These are phyloP conservation scores for Metschnikowia arizonensis DNA, from an alignment of 805 yeast species.

Conservation along the genomic window DNA sequence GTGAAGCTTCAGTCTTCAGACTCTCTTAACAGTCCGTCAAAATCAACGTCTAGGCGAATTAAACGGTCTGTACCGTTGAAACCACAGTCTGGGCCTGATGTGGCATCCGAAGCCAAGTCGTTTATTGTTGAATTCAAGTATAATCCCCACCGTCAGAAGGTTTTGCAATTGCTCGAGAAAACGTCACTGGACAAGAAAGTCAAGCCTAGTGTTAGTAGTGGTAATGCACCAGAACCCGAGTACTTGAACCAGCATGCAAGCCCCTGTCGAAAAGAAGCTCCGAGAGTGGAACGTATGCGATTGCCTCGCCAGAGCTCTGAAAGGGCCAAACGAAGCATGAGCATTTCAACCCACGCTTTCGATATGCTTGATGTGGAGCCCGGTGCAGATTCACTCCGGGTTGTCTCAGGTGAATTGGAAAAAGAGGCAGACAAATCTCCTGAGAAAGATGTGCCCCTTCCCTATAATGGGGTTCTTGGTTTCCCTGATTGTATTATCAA, in stretches of 20 bases:
- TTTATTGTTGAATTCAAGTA: neutral
- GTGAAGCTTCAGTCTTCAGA: neutral
- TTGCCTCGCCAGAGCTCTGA: constrained; percentile 1
- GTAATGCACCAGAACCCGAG: neutral
- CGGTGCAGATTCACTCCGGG: neutral
- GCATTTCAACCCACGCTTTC: neutral
- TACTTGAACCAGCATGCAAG: neutral
- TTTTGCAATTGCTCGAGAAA: neutral
- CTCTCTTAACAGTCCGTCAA: neutral
- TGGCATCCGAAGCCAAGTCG: neutral
- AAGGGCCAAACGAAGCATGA: neutral
- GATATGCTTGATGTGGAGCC: neutral
- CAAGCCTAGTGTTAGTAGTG: neutral
- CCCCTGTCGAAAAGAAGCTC: neutral
- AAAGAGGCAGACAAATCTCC: neutral
- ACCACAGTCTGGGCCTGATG: neutral
- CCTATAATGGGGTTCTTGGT: constrained; percentile 62
- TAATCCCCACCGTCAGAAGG: constrained; percentile 1
- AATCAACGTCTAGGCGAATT: neutral
- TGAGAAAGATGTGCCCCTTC: constrained; percentile 28
- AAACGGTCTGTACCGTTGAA: neutral
- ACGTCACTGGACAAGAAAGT: neutral
- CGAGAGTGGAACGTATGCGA: neutral
- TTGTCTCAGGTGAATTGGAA: neutral
- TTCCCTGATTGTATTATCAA: constrained; percentile 57